phyloP scores from a whole-genome alignment of 1,284 basidiomycete genomes.

The Coniferiporia weirii region DNA sequence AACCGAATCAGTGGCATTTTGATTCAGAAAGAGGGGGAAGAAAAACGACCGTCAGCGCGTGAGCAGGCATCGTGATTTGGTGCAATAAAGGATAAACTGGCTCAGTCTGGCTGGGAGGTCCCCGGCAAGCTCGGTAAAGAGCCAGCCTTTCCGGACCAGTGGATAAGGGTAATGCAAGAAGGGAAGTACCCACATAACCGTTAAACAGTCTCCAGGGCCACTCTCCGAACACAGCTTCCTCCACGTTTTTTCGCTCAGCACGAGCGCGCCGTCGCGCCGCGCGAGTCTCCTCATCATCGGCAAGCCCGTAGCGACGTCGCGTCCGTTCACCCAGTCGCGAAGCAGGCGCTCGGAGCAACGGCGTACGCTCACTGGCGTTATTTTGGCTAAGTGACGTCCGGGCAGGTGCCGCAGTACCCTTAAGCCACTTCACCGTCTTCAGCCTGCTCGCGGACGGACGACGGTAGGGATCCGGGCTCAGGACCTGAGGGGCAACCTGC shows the following conservation, averaged over 20 bases:
- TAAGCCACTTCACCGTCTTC: background rate
- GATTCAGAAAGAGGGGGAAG: background rate
- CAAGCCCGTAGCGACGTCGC: background rate
- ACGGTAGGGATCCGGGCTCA: background rate
- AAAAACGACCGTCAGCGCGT: background rate
- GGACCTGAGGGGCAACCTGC: slow-evolving; percentile 27
- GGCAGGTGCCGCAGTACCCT: background rate
- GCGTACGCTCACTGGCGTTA: slow-evolving; percentile 2
- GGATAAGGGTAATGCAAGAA: background rate
- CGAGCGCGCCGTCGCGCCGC: slow-evolving; percentile 6
- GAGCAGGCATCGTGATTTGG: background rate
- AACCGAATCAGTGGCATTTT: background rate
- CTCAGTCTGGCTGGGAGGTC: background rate
- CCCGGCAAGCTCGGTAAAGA: background rate
- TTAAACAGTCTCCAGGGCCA: slow-evolving; percentile 67
- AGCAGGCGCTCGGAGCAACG: slow-evolving; percentile 8
- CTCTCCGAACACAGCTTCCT: slow-evolving; percentile 47
- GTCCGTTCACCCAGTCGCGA: slow-evolving; percentile 11
- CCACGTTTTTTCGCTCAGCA: slow-evolving; percentile 33
- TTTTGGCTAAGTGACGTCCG: background rate
- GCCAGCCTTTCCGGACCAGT: background rate
- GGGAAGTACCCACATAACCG: slow-evolving; percentile 47
- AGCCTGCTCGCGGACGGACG: background rate
- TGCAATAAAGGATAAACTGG: background rate
- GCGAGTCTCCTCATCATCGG: slow-evolving; percentile 26